These are phyloP conservation scores for Trichoderma gamsii DNA, from an alignment of 495 filamentous ascomycete species.

Conservation along the genomic window DNA sequence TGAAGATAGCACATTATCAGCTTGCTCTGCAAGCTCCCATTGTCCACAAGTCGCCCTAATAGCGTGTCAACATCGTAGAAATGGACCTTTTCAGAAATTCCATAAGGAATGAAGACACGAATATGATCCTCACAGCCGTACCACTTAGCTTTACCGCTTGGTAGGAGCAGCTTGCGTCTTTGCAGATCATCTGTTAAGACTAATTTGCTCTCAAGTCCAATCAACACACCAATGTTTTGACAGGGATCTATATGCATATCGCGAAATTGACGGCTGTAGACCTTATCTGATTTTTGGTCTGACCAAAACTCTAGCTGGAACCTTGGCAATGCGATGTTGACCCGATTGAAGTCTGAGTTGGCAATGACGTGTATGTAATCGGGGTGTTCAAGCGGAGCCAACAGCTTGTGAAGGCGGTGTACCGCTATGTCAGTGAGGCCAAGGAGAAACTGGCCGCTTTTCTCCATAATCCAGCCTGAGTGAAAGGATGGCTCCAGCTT, in stretches of 20 bases:
- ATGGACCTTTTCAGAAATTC: slow-evolving; percentile 22
- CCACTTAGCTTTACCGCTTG: background rate
- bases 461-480: too few species aligned
- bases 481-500: too few species aligned
- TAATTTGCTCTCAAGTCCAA: slow-evolving; percentile 50
- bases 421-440: too few species aligned
- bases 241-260: slow-evolving; percentile 47
- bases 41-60: slow-evolving; percentile 45
- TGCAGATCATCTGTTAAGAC: slow-evolving; percentile 34
- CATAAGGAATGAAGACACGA: slow-evolving; percentile 30
- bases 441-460: too few species aligned
- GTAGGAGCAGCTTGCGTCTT: background rate
- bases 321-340: slow-evolving; percentile 41
- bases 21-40: slow-evolving; percentile 49
- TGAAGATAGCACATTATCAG: slow-evolving; percentile 52
- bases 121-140: slow-evolving; percentile 31
- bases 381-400: slow-evolving; percentile 31
- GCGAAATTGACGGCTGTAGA: slow-evolving; percentile 48
- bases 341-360: background rate
- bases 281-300: slow-evolving; percentile 19
- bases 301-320: slow-evolving; percentile 46
- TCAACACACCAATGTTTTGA: slow-evolving; percentile 46
- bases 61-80: slow-evolving; percentile 42
- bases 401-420: too few species aligned
- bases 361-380: slow-evolving; percentile 32